Percentiles rank a stretch among this genome's conserved stretches.
Conservation (phyloP, 768 basidiomycete species). For the Suillus fuscotomentosus region DNA sequence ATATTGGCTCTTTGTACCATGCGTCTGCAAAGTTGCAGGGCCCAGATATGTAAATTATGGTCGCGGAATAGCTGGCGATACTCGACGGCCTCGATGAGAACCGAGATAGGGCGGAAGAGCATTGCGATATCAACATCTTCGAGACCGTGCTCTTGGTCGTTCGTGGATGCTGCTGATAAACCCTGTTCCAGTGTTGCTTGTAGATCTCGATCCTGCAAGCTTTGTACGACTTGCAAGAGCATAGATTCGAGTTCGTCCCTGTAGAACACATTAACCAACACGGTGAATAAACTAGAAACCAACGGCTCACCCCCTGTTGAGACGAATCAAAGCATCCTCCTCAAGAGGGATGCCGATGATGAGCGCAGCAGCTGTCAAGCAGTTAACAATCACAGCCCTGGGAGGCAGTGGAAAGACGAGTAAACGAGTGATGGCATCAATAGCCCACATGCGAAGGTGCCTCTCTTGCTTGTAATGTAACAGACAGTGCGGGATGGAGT, state of each 20-base stretch:
- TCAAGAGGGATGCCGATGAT: neutral
- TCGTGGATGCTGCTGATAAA: neutral
- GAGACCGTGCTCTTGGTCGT: neutral
- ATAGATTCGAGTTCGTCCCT: neutral
- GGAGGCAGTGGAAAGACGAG: conserved; percentile 1
- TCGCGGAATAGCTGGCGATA: neutral
- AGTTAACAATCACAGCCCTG: neutral
- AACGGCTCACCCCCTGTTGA: conserved; percentile 1
- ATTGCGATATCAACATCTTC: neutral
- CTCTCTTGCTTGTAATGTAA: neutral
- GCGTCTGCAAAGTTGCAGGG: neutral
- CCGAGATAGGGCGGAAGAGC: neutral
- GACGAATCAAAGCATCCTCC: neutral
- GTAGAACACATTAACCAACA: neutral
- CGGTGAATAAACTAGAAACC: neutral
- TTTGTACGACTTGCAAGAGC: neutral
- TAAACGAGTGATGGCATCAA: conserved; percentile 3
- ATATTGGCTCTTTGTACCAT: neutral
- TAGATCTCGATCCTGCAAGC: neutral
- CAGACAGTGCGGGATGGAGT: conserved; percentile 4
- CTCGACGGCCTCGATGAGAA: neutral
- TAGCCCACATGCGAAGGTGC: conserved; percentile 3
- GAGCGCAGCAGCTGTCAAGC: conserved; percentile 2
- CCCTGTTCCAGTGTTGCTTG: neutral
- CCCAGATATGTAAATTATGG: neutral